A percentile compares a stretch with the other conserved stretches of the same genome.
phyloP scores from a whole-genome alignment of 371 early-diverging fungal species.

The Parasitella parasitica region DNA sequence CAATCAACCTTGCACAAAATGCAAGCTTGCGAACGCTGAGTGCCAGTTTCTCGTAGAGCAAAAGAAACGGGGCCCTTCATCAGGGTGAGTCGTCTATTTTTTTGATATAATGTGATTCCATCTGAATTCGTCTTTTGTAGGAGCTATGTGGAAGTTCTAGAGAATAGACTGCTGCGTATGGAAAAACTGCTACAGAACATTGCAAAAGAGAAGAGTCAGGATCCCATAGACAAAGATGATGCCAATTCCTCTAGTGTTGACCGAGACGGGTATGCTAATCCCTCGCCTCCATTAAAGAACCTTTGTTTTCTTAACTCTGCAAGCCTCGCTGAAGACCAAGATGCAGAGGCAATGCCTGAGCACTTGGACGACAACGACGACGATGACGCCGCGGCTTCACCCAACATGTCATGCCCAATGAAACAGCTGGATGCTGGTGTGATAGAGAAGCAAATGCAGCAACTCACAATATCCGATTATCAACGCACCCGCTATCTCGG shows the following conservation, averaged over 20 bases:
- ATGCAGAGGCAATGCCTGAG: neutral
- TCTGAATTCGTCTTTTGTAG: neutral
- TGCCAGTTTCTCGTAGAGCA: slow-evolving; percentile 35
- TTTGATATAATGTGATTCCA: neutral
- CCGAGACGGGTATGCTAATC: neutral
- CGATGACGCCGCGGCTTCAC: neutral
- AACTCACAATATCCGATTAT: slow-evolving; percentile 34
- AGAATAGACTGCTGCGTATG: slow-evolving; percentile 34
- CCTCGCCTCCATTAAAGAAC: neutral
- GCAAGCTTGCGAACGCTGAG: slow-evolving; percentile 18
- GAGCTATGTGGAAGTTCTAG: slow-evolving; percentile 37
- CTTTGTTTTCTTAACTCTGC: neutral
- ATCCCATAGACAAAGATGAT: neutral
- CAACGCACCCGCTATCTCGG: slow-evolving; percentile 42
- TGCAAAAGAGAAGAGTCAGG: neutral
- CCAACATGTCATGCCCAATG: neutral
- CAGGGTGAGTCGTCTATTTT: slow-evolving; percentile 23
- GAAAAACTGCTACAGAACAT: slow-evolving; percentile 27
- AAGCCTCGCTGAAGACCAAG: neutral
- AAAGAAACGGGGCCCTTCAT: slow-evolving; percentile 38
- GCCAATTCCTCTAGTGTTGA: neutral
- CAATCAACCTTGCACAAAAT: slow-evolving; percentile 36
- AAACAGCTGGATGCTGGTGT: neutral
- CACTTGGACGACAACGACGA: neutral
- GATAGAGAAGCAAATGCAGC: slow-evolving; percentile 19